Conservation (phyloP, 495 filamentous ascomycete genomes). For the Aspergillus panamensis region DNA sequence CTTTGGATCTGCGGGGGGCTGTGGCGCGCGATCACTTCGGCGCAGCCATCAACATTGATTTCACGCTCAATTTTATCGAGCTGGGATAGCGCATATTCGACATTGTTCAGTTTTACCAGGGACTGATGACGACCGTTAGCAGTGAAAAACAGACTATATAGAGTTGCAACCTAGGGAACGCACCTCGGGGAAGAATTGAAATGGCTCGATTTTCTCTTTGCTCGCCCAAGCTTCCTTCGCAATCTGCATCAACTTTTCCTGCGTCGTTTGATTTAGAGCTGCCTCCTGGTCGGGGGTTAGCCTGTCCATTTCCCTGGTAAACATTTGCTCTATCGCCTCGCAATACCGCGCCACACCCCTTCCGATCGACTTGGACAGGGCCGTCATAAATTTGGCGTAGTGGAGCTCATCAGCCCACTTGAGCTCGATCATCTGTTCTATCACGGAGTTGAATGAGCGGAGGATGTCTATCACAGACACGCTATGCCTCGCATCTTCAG, state of each 20-base stretch:
- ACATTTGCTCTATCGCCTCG: constrained; percentile 81
- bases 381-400: constrained; percentile 95
- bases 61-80: constrained; percentile 85
- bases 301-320: constrained; percentile 89
- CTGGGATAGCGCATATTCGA: constrained; percentile 87
- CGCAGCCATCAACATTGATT: constrained; percentile 91
- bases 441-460: constrained; percentile 82
- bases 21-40: constrained; percentile 69
- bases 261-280: constrained; percentile 70
- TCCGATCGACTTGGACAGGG: constrained; percentile 83
- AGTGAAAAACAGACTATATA: neutral
- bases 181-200: constrained; percentile 95
- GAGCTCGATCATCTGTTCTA: constrained; percentile 79
- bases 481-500: constrained; percentile 85
- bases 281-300: constrained; percentile 82
- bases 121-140: constrained; percentile 54
- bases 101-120: constrained; percentile 95
- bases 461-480: constrained; percentile 93
- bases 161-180: neutral
- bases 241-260: constrained; percentile 85
- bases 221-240: constrained; percentile 94
- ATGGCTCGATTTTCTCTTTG: constrained; percentile 93
- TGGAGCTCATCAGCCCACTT: constrained; percentile 93
- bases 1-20: constrained; percentile 55
- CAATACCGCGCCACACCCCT: constrained; percentile 84